Evolutionary conservation across 768 basidiomycete species (phyloP), one percentile per base, ranked within the genome.

Genomic region (Boletus insuetus): DNA sequence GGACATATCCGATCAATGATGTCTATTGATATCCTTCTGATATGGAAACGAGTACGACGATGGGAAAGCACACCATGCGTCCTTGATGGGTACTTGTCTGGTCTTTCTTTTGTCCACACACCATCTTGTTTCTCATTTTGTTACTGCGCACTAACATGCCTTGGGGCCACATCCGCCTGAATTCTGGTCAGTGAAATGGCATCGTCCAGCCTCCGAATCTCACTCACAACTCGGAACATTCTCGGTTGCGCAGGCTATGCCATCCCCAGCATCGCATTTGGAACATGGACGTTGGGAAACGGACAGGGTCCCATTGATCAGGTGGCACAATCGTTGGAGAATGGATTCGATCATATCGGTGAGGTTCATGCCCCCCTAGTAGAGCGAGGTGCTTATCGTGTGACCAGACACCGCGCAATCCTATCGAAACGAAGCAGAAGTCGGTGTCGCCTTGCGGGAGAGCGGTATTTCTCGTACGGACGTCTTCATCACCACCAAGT

Each of bases 401-500:
- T 10, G 24, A 17, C 20, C 58, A 85, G 84, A 85, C 57, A 87
- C 84, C 2, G 85, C 85, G 3, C 84, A 87, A 61, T n/a, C 64
- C 0, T 88, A 87, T 68, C 54, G 74, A n/a, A 87, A 86, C 52
- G 86, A 87, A 69, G 63, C 60, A 1, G 84, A 87, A 60, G 80
- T 79, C 19, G 55, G 65, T 13, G 32, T 32, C 19, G 66, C 66
- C 65, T 6, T 64, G 69, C 75, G 73, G 20, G 81, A 86, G 58
- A 84, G 80, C 56, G 83, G 84, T 1, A 75, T 86, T 4, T 61
- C 75, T 38, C 78, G 86, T 17, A 50, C 73, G 14, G 82, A 86
- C 3, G 62, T 88, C 31, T 88, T 77, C 67, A 79, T 89, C 60
- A 87, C 86, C 3, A 87, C 86, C 39, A 87, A 87, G 61, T 86